Conservation (phyloP, 2,329 filamentous ascomycete genomes). For the Cryphonectria nitschkei region DNA sequence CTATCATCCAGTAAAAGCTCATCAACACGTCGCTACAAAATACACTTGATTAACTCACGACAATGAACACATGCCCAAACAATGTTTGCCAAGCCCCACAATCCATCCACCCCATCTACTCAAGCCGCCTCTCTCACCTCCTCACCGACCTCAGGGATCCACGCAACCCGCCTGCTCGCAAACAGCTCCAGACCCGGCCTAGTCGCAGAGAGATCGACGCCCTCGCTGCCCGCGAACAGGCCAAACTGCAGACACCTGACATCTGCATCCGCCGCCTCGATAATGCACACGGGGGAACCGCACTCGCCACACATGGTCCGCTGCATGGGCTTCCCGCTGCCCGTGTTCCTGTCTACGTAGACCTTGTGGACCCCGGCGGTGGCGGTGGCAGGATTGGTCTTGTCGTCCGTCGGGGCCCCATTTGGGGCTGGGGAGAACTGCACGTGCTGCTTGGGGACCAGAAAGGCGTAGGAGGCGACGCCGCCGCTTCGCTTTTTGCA, state of each 20-base stretch:
- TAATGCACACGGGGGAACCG: constrained; percentile 25
- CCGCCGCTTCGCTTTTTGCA: constrained; percentile 27
- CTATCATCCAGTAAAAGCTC: background rate
- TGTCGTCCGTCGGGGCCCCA: background rate
- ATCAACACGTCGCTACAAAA: background rate
- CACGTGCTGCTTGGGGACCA: constrained; percentile 25
- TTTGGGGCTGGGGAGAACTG: constrained; percentile 13
- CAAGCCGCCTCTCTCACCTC: constrained; percentile 21
- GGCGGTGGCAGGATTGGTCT: background rate
- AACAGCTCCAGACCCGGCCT: constrained; percentile 25
- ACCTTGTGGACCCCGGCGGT: constrained; percentile 13
- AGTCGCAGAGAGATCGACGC: constrained; percentile 12
- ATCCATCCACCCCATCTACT: background rate
- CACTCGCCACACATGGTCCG: constrained; percentile 28
- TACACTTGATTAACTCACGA: background rate
- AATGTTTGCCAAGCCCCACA: background rate
- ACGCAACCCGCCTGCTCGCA: constrained; percentile 19
- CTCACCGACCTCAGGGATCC: constrained; percentile 25
- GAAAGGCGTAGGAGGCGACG: constrained; percentile 26
- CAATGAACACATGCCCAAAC: background rate
- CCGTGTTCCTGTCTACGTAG: constrained; percentile 23
- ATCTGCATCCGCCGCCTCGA: constrained; percentile 19
- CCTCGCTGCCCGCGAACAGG: constrained; percentile 18
- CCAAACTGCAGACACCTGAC: constrained; percentile 25
- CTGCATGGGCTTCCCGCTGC: constrained; percentile 26